Evolutionary conservation across 176 grass and related monocot genomes (phyloP).

Genomic region (Calamus simplicifolius): DNA sequence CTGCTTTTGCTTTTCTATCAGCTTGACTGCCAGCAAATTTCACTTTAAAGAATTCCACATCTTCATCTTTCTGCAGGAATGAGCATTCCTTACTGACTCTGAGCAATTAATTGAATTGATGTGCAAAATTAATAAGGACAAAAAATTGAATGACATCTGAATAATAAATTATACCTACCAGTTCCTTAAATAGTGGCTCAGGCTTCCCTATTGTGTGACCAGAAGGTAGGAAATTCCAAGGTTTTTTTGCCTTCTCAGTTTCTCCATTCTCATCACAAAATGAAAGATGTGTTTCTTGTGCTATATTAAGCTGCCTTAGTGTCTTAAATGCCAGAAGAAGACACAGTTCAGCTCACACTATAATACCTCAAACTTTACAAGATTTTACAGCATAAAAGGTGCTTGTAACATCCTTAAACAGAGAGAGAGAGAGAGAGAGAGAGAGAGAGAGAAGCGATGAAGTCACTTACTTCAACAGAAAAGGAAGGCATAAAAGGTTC

Average conservation of each 20-base stretch:
- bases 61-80: slow-evolving; percentile 69
- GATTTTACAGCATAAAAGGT: too few relatives aligned
- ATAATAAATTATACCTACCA: slow-evolving; percentile 39
- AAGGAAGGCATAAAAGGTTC: slow-evolving; percentile 86
- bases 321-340: slow-evolving; percentile 32
- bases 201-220: slow-evolving; percentile 81
- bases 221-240: slow-evolving; percentile 68
- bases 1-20: slow-evolving; percentile 61
- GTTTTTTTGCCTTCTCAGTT: slow-evolving; percentile 49
- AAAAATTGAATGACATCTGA: neutral
- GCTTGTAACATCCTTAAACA: too few relatives aligned
- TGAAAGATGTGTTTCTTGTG: slow-evolving; percentile 40
- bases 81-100: slow-evolving; percentile 8
- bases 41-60: slow-evolving; percentile 44
- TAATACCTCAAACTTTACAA: neutral
- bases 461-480: slow-evolving; percentile 41
- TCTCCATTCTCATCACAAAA: slow-evolving; percentile 77
- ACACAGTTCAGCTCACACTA: neutral
- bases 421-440: too few relatives aligned
- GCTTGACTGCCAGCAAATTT: slow-evolving; percentile 87
- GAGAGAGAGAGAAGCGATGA: neutral
- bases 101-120: slow-evolving; percentile 1
- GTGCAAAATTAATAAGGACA: slow-evolving; percentile 6
- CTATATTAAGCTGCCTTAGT: slow-evolving; percentile 65
- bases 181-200: slow-evolving; percentile 81